Base-by-base conservation (phyloP, 176 grass and related monocot genomes). In the Eragrostis curvula region DNA sequence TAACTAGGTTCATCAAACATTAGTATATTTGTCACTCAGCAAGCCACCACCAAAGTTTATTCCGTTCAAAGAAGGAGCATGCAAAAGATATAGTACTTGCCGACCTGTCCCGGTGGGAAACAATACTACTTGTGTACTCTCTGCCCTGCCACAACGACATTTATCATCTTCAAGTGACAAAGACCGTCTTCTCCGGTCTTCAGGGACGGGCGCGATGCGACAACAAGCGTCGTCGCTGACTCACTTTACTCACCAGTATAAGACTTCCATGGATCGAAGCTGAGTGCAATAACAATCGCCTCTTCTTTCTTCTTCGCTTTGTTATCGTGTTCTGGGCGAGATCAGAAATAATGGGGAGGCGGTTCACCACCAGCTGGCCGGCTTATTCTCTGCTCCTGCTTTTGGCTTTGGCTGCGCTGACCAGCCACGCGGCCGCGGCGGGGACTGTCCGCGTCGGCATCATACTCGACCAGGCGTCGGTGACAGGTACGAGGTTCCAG, bases 361-460 rank as follows among this genome's bases (percentile, higher is more conserved):
- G 42, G 49, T 23, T 30, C 47, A 20, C 56, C 36, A 27, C 25
- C n/a, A 57, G n/a, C 56, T 21, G 71, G 14, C 23, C 46, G 12
- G 29, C 81, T 8, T n/a, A n/a, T n/a, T 46, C 12, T 24, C 50
- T 74, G 69, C 32, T 76, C 42, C 17, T 77, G 30, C 12, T 91
- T 24, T 76, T 59, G 9, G 18, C 49, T 43, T 17, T 75, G 48
- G 56, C 25, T 5, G 57, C 73, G 28, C 45, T 53, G n/a, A 41
- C 53, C 47, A 24, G 17, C 58, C 76, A 87, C 81, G 63, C 57
- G 28, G 14, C 49, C 6, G 30, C 65, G 25, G 46, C 16, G 25
- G 18, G 60, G 60, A 17, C 18, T 46, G 81, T 88, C 56, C 74
- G 57, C 40, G 89, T 92, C 53, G 93, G 93, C 25, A 81, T 92